Conservation (phyloP, 768 basidiomycete species). For the Russula foetens region DNA sequence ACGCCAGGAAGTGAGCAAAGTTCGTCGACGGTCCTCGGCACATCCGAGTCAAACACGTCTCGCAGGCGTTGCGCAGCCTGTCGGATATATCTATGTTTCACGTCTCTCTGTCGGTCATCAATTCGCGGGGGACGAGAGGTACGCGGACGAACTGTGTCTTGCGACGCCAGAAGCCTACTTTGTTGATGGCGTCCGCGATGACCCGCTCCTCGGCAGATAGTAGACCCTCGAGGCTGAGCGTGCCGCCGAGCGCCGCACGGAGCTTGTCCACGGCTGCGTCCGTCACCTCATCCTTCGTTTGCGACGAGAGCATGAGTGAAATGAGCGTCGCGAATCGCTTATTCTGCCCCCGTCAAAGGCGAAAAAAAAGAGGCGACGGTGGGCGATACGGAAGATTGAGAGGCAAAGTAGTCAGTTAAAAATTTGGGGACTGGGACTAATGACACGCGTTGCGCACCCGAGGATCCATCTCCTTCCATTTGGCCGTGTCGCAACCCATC, state of each 20-base stretch:
- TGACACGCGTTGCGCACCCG: slow-evolving; percentile 41
- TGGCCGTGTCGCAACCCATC: slow-evolving; percentile 78
- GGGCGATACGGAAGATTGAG: neutral
- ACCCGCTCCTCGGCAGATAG: slow-evolving; percentile 49
- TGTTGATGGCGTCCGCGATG: slow-evolving; percentile 72
- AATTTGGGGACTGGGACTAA: no score
- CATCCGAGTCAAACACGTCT: slow-evolving; percentile 72
- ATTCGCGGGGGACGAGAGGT: neutral
- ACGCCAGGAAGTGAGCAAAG: slow-evolving; percentile 85
- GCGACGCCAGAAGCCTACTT: slow-evolving; percentile 89
- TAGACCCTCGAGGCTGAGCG: slow-evolving; percentile 66
- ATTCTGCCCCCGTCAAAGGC: slow-evolving; percentile 39
- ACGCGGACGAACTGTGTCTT: slow-evolving; percentile 61
- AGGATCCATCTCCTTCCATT: slow-evolving; percentile 53
- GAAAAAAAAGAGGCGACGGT: neutral
- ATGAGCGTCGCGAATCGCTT: slow-evolving; percentile 79
- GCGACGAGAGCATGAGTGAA: slow-evolving; percentile 91
- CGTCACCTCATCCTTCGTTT: slow-evolving; percentile 90
- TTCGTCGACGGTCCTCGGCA: slow-evolving; percentile 84
- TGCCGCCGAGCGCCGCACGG: slow-evolving; percentile 65
- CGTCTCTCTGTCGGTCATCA: neutral
- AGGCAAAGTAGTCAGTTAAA: no score
- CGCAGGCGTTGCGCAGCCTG: slow-evolving; percentile 59
- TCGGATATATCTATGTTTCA: slow-evolving; percentile 57
- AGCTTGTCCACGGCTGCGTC: slow-evolving; percentile 72